Evolutionary conservation across 495 filamentous ascomycete species (phyloP), one percentile per base, ranked within the genome.

Genomic region (Talaromyces proteolyticus): DNA sequence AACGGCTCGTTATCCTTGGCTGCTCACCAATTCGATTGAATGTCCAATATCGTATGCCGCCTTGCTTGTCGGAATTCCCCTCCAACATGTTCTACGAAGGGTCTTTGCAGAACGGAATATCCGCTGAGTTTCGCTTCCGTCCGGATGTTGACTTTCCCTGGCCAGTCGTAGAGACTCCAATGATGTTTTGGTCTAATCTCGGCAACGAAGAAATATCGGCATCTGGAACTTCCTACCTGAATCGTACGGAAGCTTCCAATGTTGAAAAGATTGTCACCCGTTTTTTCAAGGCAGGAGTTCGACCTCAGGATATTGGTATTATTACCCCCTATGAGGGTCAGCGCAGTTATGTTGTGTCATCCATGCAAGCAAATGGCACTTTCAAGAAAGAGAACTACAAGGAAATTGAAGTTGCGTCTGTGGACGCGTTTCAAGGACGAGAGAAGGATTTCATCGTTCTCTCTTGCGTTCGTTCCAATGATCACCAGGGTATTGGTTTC

Each of bases 11-110:
- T 58, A 91, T 91, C 57, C 77, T 97, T 39, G 87, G 88, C n/a
- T 87, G 91, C 61, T 85, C 84, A 6, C 93, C 93, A 6, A 96
- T 96, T 56, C 86, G 93, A 21, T 75, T 99, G 50, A 95, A 96
- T 56, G 90, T 96, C 17, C 93, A 99, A 64, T 99, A 99, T 63
- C 92, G 93, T 63, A 99, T 99, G 93, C 94, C 97, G 57, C 93
- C 93, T 18, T 96, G 93, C 61, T 80, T 99, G 42, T 99, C 93
- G 0, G 89, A 96, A 54, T 99, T 97, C 61, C 93, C 93, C 5
- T 96, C 92, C 49, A 97, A 96, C 66, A 99, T 99, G 93, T 99
- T 99, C 69, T 99, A 99, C 67, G 94, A 97, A 57, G 93, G 93
- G 12, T 93, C 89, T 43, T 73, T 99, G 48, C 93, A 99, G 67